Evolutionary conservation across 495 filamentous ascomycete genomes (phyloP), one percentile per base, ranked within the genome.

Genomic region (Pyronema domesticum): DNA sequence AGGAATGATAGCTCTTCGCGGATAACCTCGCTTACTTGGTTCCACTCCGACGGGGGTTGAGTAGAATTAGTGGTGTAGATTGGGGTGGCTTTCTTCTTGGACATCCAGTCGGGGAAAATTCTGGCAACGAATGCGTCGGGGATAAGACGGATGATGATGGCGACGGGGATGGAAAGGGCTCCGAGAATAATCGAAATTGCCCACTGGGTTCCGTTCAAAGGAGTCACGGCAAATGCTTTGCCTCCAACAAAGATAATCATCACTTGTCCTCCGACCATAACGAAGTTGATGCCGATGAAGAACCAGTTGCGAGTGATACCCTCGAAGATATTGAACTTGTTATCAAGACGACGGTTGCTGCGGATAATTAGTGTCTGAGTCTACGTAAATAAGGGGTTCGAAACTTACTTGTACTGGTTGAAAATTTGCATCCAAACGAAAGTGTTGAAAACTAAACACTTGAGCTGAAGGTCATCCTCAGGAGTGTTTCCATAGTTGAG

Each of bases 381-480:
- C 30, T 8, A 33, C 40, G 49, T 51, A 11, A 52, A 17, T 40
- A 17, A 18, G 15, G 35, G 23, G 48, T n/a, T 10, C 52, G 17
- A 36, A 40, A 60, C 62, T 56, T 69, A 74, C 68, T 88, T 88
- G 69, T 84, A 80, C 63, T 86, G 74, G 63, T 94, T 94, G 76
- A 93, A 93, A 59, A 93, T 87, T 59, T 93, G 86, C 84, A 94
- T 89, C 81, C 86, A 94, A 37, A 91, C 84, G 60, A 89, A 94
- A 1, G 83, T 86, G 70, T 93, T 94, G 73, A 94, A 93, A 19
- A 94, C 77, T 39, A 89, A 70, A 1, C 85, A 86, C 55, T 77
- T 67, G 46, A 87, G 67, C 18, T 71, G 60, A 39, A 74, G 62
- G 7, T 65, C 55, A 1, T 54, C 51, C 5, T 58, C 14, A 17